Base-by-base conservation (phyloP, 1,139 yeast species). In the Keqinozyma sinolaborantium region DNA sequence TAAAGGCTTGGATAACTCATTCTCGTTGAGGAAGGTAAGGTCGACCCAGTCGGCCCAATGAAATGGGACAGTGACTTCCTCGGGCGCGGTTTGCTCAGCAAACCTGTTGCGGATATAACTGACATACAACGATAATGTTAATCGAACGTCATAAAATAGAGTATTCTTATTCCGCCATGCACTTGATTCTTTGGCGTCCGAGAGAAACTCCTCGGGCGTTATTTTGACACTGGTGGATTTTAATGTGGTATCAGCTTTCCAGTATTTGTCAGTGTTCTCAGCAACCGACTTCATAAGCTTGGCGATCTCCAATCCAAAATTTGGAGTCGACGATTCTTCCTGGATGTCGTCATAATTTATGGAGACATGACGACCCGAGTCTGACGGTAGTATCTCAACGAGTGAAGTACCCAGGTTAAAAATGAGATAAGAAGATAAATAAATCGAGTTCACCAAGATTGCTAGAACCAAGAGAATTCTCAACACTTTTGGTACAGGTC, bases 131-230 rank as follows among this genome's bases (percentile, higher is more conserved):
- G 71, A 39, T 25, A 58, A 43, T 1, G 74, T 64, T 34, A 66
- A 45, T 33, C 73, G 48, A 8, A 70, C 70, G 38, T 68, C 73
- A 34, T 51, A 63, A 24, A 39, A 49, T 25, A 64, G 48, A 7
- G 42, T 39, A 28, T 50, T 43, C 29, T 40, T 43, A 32, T 50
- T 50, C 16, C 29, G 30, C 52, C 53, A 50, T 6, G 51, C 43
- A 20, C 36, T 31, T 5, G 24, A 21, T 20, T 42, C 39, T 7
- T 25, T 29, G 5, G 43, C 37, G 13, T 38, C 43, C 18, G 32
- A 34, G 13, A 43, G 30, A 30, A 39, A 51, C 24, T 38, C 39
- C 3, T 36, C 32, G 4, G 56, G 52, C 16, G 53, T 39, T 3
- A 56, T 37, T 8, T 38, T 34, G 3, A 39, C 28, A 14, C 45